Conservation (phyloP, 768 basidiomycete genomes). For the Boletus fagicola region DNA sequence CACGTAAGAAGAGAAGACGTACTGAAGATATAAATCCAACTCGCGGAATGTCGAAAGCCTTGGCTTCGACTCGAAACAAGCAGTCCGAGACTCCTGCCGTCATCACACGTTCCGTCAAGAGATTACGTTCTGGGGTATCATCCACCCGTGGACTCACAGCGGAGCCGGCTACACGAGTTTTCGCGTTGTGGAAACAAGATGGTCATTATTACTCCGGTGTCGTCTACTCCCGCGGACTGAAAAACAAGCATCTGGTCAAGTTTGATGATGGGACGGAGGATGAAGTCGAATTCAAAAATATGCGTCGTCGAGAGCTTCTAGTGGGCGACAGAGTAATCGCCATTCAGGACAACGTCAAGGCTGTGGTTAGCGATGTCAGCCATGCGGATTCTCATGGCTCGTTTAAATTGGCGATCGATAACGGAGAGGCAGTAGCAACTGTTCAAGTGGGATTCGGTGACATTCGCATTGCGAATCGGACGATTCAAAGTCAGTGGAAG, state of each 20-base stretch:
- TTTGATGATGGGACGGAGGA: conserved; percentile 65
- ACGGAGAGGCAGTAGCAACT: conserved; percentile 29
- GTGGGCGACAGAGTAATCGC: conserved; percentile 58
- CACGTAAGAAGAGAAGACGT: conserved; percentile 52
- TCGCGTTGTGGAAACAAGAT: conserved; percentile 64
- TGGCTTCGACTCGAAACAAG: conserved; percentile 30
- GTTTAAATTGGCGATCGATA: conserved; percentile 42
- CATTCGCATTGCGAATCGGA: conserved; percentile 51
- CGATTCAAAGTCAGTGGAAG: conserved; percentile 51
- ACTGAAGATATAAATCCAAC: conserved; percentile 27
- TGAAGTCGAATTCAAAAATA: conserved; percentile 46
- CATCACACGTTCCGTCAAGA: conserved; percentile 37
- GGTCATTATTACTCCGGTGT: conserved; percentile 61
- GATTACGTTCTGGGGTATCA: conserved; percentile 39
- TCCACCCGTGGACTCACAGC: conserved; percentile 17
- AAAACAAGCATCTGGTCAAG: conserved; percentile 44
- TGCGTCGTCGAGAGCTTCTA: conserved; percentile 51
- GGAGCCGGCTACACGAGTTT: conserved; percentile 53
- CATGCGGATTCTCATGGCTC: conserved; percentile 28
- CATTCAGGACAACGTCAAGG: conserved; percentile 27
- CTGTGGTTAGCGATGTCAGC: conserved; percentile 33
- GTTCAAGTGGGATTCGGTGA: conserved; percentile 35
- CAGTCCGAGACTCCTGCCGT: conserved; percentile 28
- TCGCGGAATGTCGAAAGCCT: conserved; percentile 23
- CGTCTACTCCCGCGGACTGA: conserved; percentile 39